phyloP scores from a whole-genome alignment of 1,139 yeast genomes.

The Wickerhamomyces sp. region DNA sequence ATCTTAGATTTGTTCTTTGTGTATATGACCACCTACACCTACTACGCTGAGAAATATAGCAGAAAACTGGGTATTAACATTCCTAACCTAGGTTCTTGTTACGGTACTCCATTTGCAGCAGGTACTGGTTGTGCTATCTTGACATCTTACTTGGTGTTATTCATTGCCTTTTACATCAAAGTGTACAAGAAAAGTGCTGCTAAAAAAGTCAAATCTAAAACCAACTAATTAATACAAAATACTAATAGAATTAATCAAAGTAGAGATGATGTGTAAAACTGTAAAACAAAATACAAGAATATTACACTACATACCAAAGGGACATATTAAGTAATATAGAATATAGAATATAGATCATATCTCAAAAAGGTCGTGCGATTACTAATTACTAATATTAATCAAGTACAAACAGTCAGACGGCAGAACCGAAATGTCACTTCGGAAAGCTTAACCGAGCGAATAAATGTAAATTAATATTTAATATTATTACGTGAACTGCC shows the following conservation, averaged over 20 bases:
- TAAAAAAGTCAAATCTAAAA: conserved; percentile 8
- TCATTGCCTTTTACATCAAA: conserved; percentile 89
- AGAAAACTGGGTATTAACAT: conserved; percentile 40
- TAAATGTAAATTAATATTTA: too few species aligned
- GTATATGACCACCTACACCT: conserved; percentile 88
- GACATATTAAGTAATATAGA: too few species aligned
- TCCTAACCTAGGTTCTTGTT: conserved; percentile 85
- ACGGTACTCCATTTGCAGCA: conserved; percentile 93
- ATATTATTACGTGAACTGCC: too few species aligned
- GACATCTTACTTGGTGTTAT: conserved; percentile 83
- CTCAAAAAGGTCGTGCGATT: too few species aligned
- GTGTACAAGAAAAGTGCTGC: conserved; percentile 49
- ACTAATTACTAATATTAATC: too few species aligned
- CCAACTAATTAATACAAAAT: conserved; percentile 3
- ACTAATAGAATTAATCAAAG: too few species aligned
- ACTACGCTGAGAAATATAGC: conserved; percentile 59
- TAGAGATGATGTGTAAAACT: background rate
- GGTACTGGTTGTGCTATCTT: conserved; percentile 84
- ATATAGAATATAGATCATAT: too few species aligned
- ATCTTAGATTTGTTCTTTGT: conserved; percentile 85
- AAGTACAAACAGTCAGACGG: too few species aligned
- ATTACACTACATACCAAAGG: too few species aligned
- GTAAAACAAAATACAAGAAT: background rate
- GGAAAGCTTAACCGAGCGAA: background rate
- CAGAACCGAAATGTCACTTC: background rate